Conservation (phyloP, 2,329 filamentous ascomycete species). For the Tolypocladium tundrense region DNA sequence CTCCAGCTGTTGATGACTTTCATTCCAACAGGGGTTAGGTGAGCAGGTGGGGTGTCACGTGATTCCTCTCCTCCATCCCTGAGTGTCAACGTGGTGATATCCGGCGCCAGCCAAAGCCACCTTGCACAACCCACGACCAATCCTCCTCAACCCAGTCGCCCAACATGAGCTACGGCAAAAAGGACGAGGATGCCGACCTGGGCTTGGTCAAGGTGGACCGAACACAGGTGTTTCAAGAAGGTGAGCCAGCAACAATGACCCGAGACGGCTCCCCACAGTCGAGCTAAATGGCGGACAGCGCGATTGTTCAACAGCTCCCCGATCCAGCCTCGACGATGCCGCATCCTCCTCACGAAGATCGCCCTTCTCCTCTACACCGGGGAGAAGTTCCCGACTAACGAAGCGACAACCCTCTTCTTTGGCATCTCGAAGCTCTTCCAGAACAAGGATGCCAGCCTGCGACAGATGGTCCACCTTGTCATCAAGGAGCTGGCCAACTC, state of each 20-base stretch:
- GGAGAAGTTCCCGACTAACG: conserved; percentile 92
- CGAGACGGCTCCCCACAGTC: conserved; percentile 9
- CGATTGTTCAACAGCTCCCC: conserved; percentile 96
- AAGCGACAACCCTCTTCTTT: conserved; percentile 97
- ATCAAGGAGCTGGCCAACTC: conserved; percentile 95
- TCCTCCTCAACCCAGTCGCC: conserved; percentile 26
- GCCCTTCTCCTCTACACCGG: conserved; percentile 92
- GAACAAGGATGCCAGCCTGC: conserved; percentile 95
- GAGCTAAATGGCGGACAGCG: conserved; percentile 47
- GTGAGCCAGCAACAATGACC: conserved; percentile 37
- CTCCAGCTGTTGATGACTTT: background rate
- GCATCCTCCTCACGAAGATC: conserved; percentile 94
- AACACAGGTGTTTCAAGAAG: conserved; percentile 97
- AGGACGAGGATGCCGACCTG: conserved; percentile 94
- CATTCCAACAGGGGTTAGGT: background rate
- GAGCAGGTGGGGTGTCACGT: conserved; percentile 20
- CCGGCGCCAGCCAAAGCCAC: conserved; percentile 18
- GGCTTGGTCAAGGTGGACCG: conserved; percentile 95
- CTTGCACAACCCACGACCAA: conserved; percentile 21
- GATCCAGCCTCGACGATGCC: conserved; percentile 93
- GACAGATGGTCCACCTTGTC: conserved; percentile 97
- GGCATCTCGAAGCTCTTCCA: conserved; percentile 99
- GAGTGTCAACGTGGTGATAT: conserved; percentile 30
- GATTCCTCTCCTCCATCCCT: conserved; percentile 21
- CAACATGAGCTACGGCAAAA: conserved; percentile 95